Evolutionary conservation across 2,329 filamentous ascomycete genomes (phyloP), one percentile per base, ranked within the genome.

Genomic region (Aspergillus tubingensis): DNA sequence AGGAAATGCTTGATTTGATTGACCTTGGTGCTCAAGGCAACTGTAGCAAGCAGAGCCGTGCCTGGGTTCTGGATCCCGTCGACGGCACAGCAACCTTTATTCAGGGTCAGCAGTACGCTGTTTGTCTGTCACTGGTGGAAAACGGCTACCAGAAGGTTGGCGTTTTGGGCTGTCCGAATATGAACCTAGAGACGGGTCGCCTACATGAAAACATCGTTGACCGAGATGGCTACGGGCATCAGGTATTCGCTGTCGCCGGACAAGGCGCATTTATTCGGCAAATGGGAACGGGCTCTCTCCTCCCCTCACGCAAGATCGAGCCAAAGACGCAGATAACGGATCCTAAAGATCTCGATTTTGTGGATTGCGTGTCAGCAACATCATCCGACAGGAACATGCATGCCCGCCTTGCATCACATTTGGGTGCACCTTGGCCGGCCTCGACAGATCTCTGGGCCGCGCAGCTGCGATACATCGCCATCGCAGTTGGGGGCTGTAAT

Each of bases 21-120:
- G 86, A 88, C 69, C 74, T 83, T 11, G 86, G 86, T 2, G 82
- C 79, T 0, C 69, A 75, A 2, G 81, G 80, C 1, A 64, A 72
- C 8, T 75, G 74, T 49, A 74, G 72, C 5, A 70, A 68, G 62
- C 76, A 65, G 62, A 80, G 73, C 2, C 75, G 82, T 1, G 80
- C 84, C 54, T 89, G 86, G 86, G 81, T 86, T 30, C 81, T 89
- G 70, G 86, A 89, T 67, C 86, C 86, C 0, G 83, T 89, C 7
- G 86, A 89, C 65, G 86, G 86, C 30, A 89, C 86, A 1, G 83
- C 82, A 15, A 84, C 85, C 0, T 89, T 87, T 60, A 82, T 89
- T 64, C 75, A 76, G 41, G 84, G 84, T 3, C 80, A 86, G 72
- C 86, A 89, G 73, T 89, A 88, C 61, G 86, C 83, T 3, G 84